Evolutionary conservation across 345 rosid species (phyloP).

Genomic region (Punica granatum): DNA sequence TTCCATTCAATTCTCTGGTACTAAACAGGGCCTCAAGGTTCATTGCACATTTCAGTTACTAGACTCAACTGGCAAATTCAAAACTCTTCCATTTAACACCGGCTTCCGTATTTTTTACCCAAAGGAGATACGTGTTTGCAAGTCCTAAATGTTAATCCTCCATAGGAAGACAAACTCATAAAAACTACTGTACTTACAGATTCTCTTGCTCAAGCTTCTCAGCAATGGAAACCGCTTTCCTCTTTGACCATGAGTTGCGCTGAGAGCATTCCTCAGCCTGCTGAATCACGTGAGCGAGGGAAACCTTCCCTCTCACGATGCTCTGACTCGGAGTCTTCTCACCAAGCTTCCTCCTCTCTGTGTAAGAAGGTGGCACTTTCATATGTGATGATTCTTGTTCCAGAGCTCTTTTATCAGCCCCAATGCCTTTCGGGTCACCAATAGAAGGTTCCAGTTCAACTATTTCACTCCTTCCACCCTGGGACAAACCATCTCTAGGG

Average conservation of each 20-base stretch:
- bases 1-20: background rate
- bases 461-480: conserved; percentile 55
- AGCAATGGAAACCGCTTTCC: conserved; percentile 77
- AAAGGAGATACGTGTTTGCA: background rate
- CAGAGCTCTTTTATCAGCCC: conserved; percentile 17
- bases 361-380: conserved; percentile 12
- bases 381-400: conserved; percentile 20
- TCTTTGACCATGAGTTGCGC: conserved; percentile 70
- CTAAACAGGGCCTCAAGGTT: background rate
- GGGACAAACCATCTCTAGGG: conserved; percentile 33
- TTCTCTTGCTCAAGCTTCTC: conserved; percentile 96
- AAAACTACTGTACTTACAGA: conserved; percentile 43
- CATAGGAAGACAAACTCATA: background rate
- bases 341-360: conserved; percentile 34
- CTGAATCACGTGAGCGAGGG: conserved; percentile 79
- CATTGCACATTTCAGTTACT: background rate
- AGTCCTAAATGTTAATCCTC: background rate
- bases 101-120: background rate
- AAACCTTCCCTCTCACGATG: conserved; percentile 87
- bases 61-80: background rate
- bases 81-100: background rate
- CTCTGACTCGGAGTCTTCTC: conserved; percentile 56
- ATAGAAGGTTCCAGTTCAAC: conserved; percentile 57
- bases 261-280: conserved; percentile 78
- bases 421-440: conserved; percentile 20